Evolutionary conservation across 106 monocot species (phyloP), one percentile per base, ranked within the genome.

Genomic region (Dendrobium officinale): DNA sequence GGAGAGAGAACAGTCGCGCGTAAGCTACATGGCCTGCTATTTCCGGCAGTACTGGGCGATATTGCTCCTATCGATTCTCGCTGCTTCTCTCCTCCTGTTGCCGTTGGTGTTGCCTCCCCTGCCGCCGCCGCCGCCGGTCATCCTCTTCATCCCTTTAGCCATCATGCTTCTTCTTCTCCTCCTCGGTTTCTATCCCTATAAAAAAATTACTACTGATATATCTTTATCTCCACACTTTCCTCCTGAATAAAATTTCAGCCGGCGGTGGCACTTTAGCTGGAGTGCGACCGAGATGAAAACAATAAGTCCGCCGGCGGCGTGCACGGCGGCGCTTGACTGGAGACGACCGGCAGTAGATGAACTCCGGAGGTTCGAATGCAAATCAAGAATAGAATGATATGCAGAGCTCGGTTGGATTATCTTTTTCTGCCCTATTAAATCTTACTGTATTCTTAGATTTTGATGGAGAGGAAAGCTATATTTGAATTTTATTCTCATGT

Each of bases 121-220:
- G 24, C 67, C 67, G 67, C 67, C 67, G 22, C 67, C 67, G n/a
- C 67, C 67, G 67, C 16, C 67, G 26, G 67, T 17, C 67, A 3
- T 67, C n/a, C 67, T 67, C 26, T 29, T 67, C 27, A 17, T 67
- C 67, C 67, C 67, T 2, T 17, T 67, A 17, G n/a, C 26, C 67
- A 67, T 67, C 67, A 67, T 67, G 67, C n/a, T 67, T 17, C 67
- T 67, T 29, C 67, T 67, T 17, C 67, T 67, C 9, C 67, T 67
- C 67, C 27, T 67, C 67, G 67, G 67, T 9, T 27, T 67, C 67
- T 17, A 29, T 29, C 67, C 67, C 67, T 67, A n/a, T 67, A 29
- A 67, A 8, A 22, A 0, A 9, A 5, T 67, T 17, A 67, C 26
- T 29, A 3, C 67, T 26, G 67, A 67, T 2, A 67, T 67, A n/a